phyloP scores from a whole-genome alignment of 352 stramenopile species.

The Phytophthora pini region DNA sequence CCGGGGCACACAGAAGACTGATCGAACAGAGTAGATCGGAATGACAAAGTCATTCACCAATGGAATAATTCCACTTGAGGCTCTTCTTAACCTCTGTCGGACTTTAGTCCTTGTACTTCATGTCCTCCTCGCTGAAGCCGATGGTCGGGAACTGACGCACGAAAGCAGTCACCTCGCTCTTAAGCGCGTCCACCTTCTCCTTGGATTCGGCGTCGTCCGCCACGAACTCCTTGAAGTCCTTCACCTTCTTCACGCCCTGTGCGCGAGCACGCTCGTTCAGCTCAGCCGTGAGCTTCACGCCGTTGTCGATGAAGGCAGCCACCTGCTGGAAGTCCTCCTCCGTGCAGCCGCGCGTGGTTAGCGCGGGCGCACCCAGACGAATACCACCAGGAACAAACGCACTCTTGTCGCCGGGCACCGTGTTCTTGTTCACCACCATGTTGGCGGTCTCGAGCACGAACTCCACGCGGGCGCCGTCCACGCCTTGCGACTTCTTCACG shows the following conservation, averaged over 20 bases:
- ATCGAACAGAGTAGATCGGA: conserved; percentile 14
- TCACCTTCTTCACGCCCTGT: conserved; percentile 96
- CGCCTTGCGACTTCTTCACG: conserved; percentile 94
- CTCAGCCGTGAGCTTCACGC: conserved; percentile 93
- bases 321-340: conserved; percentile 97
- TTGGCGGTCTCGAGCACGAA: conserved; percentile 96
- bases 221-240: conserved; percentile 88
- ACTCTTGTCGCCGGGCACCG: conserved; percentile 96
- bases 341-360: conserved; percentile 96
- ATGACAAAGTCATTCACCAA: conserved; percentile 17
- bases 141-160: conserved; percentile 96
- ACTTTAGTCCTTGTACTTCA: conserved; percentile 88
- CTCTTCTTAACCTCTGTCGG: conserved; percentile 14
- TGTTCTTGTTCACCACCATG: conserved; percentile 99
- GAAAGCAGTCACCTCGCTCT: conserved; percentile 93
- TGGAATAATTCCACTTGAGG: conserved; percentile 1
- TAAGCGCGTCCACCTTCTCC: conserved; percentile 80
- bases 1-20: conserved; percentile 12
- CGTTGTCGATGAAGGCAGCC: conserved; percentile 95
- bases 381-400: conserved; percentile 97
- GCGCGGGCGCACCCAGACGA: conserved; percentile 95
- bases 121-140: conserved; percentile 95
- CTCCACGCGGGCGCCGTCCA: conserved; percentile 97
- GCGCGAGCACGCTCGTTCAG: conserved; percentile 90
- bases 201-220: conserved; percentile 49